phyloP scores from a whole-genome alignment of 2,329 filamentous ascomycete genomes.

The Penicillium digitatum region DNA sequence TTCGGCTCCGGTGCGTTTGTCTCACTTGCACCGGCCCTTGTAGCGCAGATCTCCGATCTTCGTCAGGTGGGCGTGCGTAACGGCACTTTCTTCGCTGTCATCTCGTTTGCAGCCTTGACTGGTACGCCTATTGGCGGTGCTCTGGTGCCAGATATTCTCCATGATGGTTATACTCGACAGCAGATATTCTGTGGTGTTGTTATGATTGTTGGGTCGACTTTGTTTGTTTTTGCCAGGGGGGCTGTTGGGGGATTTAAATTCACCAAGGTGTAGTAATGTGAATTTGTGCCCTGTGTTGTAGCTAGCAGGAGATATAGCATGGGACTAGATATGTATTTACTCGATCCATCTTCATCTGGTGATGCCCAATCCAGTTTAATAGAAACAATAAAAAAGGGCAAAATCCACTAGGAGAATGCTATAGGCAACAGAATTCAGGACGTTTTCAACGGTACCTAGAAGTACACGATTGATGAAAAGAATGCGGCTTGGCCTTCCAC shows the following conservation, averaged over 20 bases:
- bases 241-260: slow-evolving; percentile 25
- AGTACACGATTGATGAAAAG: too few species aligned
- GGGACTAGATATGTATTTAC: neutral
- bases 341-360: too few species aligned
- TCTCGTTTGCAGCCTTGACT: slow-evolving; percentile 62
- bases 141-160: slow-evolving; percentile 25
- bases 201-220: slow-evolving; percentile 22
- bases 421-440: neutral
- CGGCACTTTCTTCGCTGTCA: slow-evolving; percentile 60
- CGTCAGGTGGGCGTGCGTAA: slow-evolving; percentile 65
- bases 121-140: slow-evolving; percentile 31
- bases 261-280: slow-evolving; percentile 19
- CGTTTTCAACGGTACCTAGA: neutral
- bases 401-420: neutral
- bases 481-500: too few species aligned
- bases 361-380: too few species aligned
- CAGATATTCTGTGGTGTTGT: slow-evolving; percentile 29
- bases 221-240: slow-evolving; percentile 26
- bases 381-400: too few species aligned
- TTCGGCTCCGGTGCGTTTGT: slow-evolving; percentile 66
- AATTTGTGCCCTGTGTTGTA: neutral
- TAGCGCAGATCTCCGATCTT: slow-evolving; percentile 68
- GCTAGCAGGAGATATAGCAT: neutral
- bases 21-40: slow-evolving; percentile 58
- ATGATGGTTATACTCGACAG: slow-evolving; percentile 24